Percentiles rank a stretch among this genome's conserved stretches.
Conservation (phyloP, 805 yeast species). For the Wickerhamomyces ciferrii region DNA sequence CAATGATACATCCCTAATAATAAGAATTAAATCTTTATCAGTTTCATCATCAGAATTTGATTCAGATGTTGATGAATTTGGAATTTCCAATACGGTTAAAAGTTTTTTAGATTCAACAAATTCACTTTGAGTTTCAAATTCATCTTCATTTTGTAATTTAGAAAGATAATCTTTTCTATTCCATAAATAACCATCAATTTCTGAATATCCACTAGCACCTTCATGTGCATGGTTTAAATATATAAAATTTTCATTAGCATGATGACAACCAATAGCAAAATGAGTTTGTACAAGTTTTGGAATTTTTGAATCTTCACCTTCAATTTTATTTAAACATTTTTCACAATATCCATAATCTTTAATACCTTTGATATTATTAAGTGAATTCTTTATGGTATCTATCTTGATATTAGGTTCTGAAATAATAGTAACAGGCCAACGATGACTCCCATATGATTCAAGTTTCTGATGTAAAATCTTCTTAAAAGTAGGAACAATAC, state of each 20-base stretch:
- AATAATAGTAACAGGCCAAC: neutral
- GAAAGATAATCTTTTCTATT: neutral
- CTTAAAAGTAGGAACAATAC: neutral
- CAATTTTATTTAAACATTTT: neutral
- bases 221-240: neutral
- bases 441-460: neutral
- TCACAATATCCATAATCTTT: neutral
- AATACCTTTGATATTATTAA: no score
- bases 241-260: neutral
- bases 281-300: neutral
- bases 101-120: neutral
- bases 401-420: neutral
- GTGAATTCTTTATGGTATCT: neutral
- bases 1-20: neutral
- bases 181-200: neutral
- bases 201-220: neutral
- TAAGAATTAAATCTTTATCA: neutral
- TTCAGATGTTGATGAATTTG: no score
- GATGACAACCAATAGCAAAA: neutral
- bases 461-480: neutral
- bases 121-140: no score
- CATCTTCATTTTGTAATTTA: neutral
- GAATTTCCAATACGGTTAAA: neutral
- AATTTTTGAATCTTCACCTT: neutral
- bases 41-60: neutral